Evolutionary conservation across 208 protist species (phyloP).

Genomic region (Naegleria fowleri): DNA sequence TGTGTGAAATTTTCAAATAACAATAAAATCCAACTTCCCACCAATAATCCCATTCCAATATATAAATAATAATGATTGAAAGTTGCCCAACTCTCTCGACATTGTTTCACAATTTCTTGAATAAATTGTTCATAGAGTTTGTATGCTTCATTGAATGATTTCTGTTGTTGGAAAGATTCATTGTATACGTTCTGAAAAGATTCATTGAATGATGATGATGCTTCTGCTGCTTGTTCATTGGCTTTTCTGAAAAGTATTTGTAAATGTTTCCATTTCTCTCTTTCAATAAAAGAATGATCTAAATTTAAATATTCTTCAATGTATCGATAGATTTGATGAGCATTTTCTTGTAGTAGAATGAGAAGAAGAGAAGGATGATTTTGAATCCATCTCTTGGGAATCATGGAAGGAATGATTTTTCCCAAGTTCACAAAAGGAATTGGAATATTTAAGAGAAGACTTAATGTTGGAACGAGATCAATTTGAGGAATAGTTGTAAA

Average conservation of each 20-base stretch:
- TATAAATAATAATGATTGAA: background rate
- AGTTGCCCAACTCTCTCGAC: background rate
- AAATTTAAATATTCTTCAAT: background rate
- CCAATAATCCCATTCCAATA: background rate
- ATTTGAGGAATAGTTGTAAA: constrained; percentile 65
- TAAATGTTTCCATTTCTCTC: background rate
- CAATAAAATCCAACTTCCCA: background rate
- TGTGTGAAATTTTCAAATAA: too few species aligned
- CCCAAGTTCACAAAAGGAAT: constrained; percentile 90
- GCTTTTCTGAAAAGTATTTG: too few species aligned
- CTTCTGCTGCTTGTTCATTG: too few species aligned
- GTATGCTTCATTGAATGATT: background rate
- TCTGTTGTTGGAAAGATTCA: background rate
- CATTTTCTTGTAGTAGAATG: background rate
- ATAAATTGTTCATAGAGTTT: background rate
- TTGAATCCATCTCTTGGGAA: constrained; percentile 29
- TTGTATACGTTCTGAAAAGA: too few species aligned
- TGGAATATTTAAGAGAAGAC: constrained; percentile 75
- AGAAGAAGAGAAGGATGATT: too few species aligned
- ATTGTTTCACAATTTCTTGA: background rate
- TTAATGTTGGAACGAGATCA: constrained; percentile 84
- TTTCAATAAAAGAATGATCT: background rate
- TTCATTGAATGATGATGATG: too few species aligned
- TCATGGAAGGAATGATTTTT: constrained; percentile 71
- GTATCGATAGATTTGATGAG: background rate